Evolutionary conservation across 805 yeast species (phyloP).

Genomic region (Scheffersomyces coipomensis): DNA sequence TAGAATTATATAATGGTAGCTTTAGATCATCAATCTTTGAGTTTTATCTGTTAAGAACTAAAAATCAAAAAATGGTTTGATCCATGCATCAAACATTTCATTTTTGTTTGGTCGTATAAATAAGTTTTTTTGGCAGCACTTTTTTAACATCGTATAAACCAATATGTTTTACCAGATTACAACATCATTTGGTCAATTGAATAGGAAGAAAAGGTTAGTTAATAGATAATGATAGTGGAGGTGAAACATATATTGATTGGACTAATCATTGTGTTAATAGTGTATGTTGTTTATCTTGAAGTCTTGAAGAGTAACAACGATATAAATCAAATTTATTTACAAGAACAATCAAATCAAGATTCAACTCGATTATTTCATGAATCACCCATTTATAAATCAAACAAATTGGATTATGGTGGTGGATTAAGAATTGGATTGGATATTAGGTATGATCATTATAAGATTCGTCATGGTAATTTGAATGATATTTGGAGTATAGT

Average conservation of each 20-base stretch:
- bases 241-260: slow-evolving; percentile 12
- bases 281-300: slow-evolving; percentile 17
- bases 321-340: slow-evolving; percentile 54
- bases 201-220: too few species aligned
- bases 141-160: too few species aligned
- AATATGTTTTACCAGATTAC: too few species aligned
- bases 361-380: slow-evolving; percentile 65
- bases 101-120: too few species aligned
- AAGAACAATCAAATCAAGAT: slow-evolving; percentile 64
- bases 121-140: too few species aligned
- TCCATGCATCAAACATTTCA: too few species aligned
- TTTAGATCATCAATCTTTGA: too few species aligned
- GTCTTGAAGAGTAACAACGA: slow-evolving; percentile 45
- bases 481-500: slow-evolving; percentile 71
- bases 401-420: slow-evolving; percentile 68
- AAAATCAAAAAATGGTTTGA: too few species aligned
- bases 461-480: slow-evolving; percentile 70
- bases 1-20: too few species aligned
- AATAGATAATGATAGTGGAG: slow-evolving; percentile 4
- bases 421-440: slow-evolving; percentile 69
- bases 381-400: slow-evolving; percentile 74
- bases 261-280: slow-evolving; percentile 15
- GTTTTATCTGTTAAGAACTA: too few species aligned
- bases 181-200: too few species aligned
- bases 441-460: slow-evolving; percentile 59